Conservation (phyloP, 2,329 filamentous ascomycete genomes). For the Pestalotiopsis sp. region DNA sequence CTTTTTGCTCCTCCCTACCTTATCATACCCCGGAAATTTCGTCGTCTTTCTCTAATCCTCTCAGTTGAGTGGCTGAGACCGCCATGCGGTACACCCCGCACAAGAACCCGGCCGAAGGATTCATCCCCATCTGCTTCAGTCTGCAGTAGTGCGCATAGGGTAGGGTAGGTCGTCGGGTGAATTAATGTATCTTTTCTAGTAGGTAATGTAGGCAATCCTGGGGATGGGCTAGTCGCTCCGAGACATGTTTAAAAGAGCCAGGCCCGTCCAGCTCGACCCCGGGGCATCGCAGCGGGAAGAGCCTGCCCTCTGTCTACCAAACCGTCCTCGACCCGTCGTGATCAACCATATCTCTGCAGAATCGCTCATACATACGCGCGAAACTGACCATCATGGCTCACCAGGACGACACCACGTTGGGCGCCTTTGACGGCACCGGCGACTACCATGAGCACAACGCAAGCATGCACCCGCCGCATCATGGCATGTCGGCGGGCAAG, state of each 20-base stretch:
- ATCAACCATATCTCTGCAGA: not conserved
- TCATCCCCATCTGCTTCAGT: not conserved
- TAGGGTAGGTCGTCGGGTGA: not conserved
- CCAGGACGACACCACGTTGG: not conserved
- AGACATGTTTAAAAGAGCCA: not conserved
- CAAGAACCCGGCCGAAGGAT: not conserved
- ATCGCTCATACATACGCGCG: not conserved
- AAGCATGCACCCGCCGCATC: conserved; percentile 42
- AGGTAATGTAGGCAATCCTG: too few relatives aligned
- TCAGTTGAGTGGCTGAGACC: not conserved
- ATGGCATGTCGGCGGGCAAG: conserved; percentile 49
- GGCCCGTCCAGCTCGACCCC: not conserved
- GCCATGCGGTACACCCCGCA: not conserved
- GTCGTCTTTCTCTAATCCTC: not conserved
- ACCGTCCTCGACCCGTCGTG: not conserved
- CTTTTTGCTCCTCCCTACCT: not conserved
- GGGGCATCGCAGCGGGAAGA: not conserved
- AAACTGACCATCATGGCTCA: not conserved
- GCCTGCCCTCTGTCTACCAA: not conserved
- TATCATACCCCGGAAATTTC: not conserved
- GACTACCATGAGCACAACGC: conserved; percentile 10
- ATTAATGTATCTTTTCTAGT: not conserved
- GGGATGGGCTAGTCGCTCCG: not conserved
- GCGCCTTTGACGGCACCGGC: conserved; percentile 12
- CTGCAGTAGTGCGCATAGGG: not conserved